phyloP scores from a whole-genome alignment of 352 stramenopile species.

The Lagenidium sp. region DNA sequence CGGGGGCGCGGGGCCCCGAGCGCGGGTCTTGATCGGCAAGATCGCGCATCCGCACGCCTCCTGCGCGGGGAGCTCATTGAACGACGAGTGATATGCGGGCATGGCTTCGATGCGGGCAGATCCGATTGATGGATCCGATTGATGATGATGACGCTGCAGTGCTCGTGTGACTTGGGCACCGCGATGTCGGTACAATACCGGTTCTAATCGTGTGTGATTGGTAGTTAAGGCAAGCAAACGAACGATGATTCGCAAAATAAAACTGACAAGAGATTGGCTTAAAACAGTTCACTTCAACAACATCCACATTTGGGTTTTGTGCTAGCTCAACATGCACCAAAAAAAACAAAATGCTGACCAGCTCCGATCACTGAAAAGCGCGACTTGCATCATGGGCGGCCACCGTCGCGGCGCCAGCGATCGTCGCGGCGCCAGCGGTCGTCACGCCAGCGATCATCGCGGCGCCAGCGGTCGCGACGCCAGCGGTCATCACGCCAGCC shows the following conservation, averaged over 20 bases:
- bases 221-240: neutral
- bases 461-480: neutral
- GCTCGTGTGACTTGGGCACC: neutral
- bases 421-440: neutral
- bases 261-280: neutral
- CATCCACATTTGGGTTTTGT: too few relatives aligned
- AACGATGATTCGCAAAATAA: too few relatives aligned
- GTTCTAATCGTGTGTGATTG: neutral
- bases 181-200: neutral
- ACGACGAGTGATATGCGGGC: slow-evolving; percentile 91
- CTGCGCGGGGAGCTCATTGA: slow-evolving; percentile 61
- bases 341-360: too few relatives aligned
- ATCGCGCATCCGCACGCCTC: slow-evolving; percentile 84
- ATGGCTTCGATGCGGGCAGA: slow-evolving; percentile 17
- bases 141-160: neutral
- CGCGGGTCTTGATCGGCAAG: slow-evolving; percentile 85
- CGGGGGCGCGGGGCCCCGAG: slow-evolving; percentile 77
- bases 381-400: neutral
- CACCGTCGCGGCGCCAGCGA: neutral
- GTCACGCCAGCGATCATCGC: neutral
- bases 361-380: too few relatives aligned
- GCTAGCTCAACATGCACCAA: too few relatives aligned
- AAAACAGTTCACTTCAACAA: neutral
- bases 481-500: neutral
- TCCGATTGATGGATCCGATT: neutral